Conservation (phyloP, 2,329 filamentous ascomycete genomes). For the Hypoxylon sp. region DNA sequence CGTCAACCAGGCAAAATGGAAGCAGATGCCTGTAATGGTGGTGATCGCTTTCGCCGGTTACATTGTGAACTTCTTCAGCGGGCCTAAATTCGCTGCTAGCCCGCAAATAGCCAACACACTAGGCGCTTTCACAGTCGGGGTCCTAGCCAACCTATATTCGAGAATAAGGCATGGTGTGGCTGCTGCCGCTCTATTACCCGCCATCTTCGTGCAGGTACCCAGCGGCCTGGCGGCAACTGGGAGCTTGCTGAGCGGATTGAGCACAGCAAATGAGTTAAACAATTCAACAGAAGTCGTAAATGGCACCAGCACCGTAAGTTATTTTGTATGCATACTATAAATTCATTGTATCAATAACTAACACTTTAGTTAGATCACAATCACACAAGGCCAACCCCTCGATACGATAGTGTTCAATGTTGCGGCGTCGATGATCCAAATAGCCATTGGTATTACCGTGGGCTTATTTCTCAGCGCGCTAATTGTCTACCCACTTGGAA, state of each 20-base stretch:
- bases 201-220: conserved; percentile 65
- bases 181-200: conserved; percentile 63
- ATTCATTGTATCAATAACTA: conserved; percentile 23
- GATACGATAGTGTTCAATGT: conserved; percentile 62
- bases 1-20: conserved; percentile 86
- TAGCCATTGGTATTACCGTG: conserved; percentile 67
- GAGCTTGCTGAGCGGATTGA: conserved; percentile 62
- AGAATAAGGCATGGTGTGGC: conserved; percentile 67
- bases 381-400: conserved; percentile 53
- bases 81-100: conserved; percentile 75
- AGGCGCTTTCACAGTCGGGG: conserved; percentile 81
- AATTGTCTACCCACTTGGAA: conserved; percentile 65
- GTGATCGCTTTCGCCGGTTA: conserved; percentile 81
- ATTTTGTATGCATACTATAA: neutral
- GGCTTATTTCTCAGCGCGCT: conserved; percentile 66
- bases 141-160: conserved; percentile 85
- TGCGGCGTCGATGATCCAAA: conserved; percentile 67
- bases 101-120: conserved; percentile 83
- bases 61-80: conserved; percentile 81
- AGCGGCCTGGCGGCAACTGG: conserved; percentile 64
- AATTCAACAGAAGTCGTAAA: conserved; percentile 56
- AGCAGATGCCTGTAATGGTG: conserved; percentile 83
- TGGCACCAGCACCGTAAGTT: conserved; percentile 55
- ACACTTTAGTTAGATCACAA: conserved; percentile 41
- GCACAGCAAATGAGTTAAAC: conserved; percentile 61